Percentiles rank a stretch among this genome's conserved stretches.
Evolutionary conservation across 345 rosid species (phyloP).

Genomic region (Syzygium aqueum): DNA sequence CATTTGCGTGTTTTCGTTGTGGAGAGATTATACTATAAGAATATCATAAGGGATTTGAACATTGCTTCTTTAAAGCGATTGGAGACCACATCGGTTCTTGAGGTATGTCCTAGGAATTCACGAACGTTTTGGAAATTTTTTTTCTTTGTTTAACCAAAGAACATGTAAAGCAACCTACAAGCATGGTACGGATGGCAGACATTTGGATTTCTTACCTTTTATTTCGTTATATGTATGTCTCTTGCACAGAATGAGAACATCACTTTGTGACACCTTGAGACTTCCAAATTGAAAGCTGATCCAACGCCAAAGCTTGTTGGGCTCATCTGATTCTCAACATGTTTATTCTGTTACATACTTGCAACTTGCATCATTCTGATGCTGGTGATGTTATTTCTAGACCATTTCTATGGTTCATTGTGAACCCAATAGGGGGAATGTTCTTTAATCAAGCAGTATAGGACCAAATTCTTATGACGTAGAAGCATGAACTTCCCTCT

Average conservation of each 20-base stretch:
- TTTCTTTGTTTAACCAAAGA: not conserved
- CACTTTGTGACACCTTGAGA: not conserved
- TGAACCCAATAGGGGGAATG: not conserved
- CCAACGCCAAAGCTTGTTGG: not conserved
- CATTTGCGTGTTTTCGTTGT: conserved; percentile 49
- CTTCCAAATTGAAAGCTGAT: not conserved
- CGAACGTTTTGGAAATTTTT: not conserved
- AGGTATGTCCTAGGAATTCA: conserved; percentile 33
- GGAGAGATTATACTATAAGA: conserved; percentile 58
- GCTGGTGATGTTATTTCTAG: not conserved
- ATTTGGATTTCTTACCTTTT: not conserved
- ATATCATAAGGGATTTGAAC: conserved; percentile 42
- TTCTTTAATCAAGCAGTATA: not conserved
- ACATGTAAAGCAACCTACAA: not conserved
- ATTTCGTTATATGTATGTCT: not conserved
- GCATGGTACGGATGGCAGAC: not conserved
- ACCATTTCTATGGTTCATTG: not conserved
- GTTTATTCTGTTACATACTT: not conserved
- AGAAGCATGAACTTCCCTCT: not conserved
- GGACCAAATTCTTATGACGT: not conserved
- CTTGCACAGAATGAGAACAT: not conserved
- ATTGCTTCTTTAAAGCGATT: conserved; percentile 37
- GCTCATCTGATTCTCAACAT: not conserved
- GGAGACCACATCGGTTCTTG: conserved; percentile 57
- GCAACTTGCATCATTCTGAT: not conserved